Percentiles rank a stretch among this genome's conserved stretches.
These are phyloP conservation scores for Zizania palustris DNA, from an alignment of 202 grass and related monocot genomes.

Conservation along the genomic window DNA sequence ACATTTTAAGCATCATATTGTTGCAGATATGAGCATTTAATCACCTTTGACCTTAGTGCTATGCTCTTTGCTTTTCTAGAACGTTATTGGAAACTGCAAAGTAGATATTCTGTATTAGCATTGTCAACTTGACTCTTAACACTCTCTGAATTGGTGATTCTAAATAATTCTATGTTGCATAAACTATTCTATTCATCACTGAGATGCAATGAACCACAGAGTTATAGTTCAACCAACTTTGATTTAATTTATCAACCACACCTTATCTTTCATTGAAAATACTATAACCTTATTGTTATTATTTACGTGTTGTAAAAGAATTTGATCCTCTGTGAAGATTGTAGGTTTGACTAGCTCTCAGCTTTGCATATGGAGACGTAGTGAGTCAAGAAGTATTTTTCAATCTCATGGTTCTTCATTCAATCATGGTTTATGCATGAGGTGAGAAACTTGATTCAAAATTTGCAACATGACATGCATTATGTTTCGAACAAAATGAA, in stretches of 20 bases:
- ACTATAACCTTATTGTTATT: constrained; percentile 1
- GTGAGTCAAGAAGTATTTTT: constrained; percentile 69
- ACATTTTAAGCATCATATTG: constrained; percentile 28
- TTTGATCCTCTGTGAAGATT: constrained; percentile 64
- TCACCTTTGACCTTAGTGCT: neutral
- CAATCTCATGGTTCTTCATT: constrained; percentile 68
- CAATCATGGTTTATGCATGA: constrained; percentile 80
- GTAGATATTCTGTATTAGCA: neutral
- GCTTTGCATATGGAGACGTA: constrained; percentile 87
- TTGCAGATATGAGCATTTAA: constrained; percentile 11
- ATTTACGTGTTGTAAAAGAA: constrained; percentile 10
- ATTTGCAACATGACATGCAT: neutral
- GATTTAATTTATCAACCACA: constrained; percentile 13
- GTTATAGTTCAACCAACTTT: constrained; percentile 26
- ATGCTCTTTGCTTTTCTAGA: neutral
- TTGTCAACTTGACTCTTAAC: neutral
- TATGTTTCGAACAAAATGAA: constrained; percentile 28
- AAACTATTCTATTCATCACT: constrained; percentile 14
- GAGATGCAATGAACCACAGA: constrained; percentile 1
- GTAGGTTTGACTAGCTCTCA: constrained; percentile 78
- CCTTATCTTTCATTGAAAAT: neutral
- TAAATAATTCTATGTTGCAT: constrained; percentile 9
- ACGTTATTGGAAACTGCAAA: constrained; percentile 11
- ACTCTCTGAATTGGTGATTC: neutral
- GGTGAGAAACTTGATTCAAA: constrained; percentile 49